Evolutionary conservation across 768 basidiomycete genomes (phyloP), one percentile per base, ranked within the genome.

Genomic region (Podaxis sp.): DNA sequence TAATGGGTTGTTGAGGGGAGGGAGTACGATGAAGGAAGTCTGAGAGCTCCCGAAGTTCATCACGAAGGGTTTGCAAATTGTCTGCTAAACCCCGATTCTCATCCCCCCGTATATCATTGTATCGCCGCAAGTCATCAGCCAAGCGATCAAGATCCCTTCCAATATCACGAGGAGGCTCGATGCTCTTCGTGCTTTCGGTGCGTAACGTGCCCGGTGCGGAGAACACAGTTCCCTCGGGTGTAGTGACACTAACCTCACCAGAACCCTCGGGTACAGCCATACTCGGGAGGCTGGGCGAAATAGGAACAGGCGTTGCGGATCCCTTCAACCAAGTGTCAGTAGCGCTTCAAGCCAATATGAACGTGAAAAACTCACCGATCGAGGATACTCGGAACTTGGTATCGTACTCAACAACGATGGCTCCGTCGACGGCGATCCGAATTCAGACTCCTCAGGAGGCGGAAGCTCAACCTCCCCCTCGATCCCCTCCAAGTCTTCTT

Each of bases 11-110:
- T 51, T 37, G 60, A 18, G 74, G 75, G 0, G 76, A 66, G 2
- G 72, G 73, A 3, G 75, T 77, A 16, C 76, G 78, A 60, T 79
- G 83, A 16, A 89, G 71, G 62, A 78, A 82, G 28, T 83, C 75
- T 0, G 85, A 81, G 10, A 95, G 76, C 48, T 86, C 83, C 11
- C 77, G 78, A 2, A 96, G 74, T 64, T 90, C 86, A 38, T 87
- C 78, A 60, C 88, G 82, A 40, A 97, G 83, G 0, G 85, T 82
- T 55, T 82, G 82, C 3, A 96, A 77, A 67, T 89, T 86, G 50
- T 83, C 84, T 0, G 81, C 78, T 6, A 95, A 68, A 14, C 87
- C 86, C 27, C 82, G 77, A 32, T 79, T 82, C 64, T 95, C 90
- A 2, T 82, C 77, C 0, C 84, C 86, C 56, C 89, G 76, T 16